Base-by-base conservation (phyloP, 2,329 filamentous ascomycete species). In the Trichoderma afroharzianum region DNA sequence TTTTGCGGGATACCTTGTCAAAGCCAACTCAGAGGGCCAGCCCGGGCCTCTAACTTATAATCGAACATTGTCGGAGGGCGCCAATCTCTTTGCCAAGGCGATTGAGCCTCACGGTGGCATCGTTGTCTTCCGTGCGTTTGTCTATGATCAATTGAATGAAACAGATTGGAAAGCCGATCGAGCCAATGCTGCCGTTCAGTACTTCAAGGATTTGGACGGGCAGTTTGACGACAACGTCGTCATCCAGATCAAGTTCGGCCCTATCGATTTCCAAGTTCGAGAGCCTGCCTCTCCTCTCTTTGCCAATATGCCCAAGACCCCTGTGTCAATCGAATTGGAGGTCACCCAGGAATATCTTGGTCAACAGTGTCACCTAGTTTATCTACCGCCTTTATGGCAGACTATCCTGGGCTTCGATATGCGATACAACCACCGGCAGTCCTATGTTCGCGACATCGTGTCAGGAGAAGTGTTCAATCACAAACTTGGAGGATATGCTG, bases 241-340 rank as follows among this genome's bases (percentile, higher is more conserved):
- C 0, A 84, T 93, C 3, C 91, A 93, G 77, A 90, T 93, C 79
- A 93, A 93, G 79, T 92, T 91, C 73, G 91, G 91, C 0, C 90
- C 91, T 0, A 93, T 93, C 72, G 91, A 93, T 76, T 93, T 93
- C 79, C 91, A 93, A 76, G 89, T 92, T 12, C 87, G 91, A 43
- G 91, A 93, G 77, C 88, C 91, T 1, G 80, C 85, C 1, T 91
- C 88, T 4, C 91, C 91, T 0, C 80, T 93, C 1, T 92, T 93
- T 73, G 85, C 85, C 72, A 6, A 68, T 21, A 9, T 68, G 8
- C 66, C 66, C 55, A 68, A 61, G n/a, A 68, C 66, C 2, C 7
- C 53, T 5, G 55, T 68, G 26, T 39, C 66, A n/a, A 68, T 68
- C 3, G 66, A 68, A 26, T 36, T 68, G 12, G 36, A 68, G 50